phyloP scores from a whole-genome alignment of 768 basidiomycete genomes.

The Fibroporia radiculosa region DNA sequence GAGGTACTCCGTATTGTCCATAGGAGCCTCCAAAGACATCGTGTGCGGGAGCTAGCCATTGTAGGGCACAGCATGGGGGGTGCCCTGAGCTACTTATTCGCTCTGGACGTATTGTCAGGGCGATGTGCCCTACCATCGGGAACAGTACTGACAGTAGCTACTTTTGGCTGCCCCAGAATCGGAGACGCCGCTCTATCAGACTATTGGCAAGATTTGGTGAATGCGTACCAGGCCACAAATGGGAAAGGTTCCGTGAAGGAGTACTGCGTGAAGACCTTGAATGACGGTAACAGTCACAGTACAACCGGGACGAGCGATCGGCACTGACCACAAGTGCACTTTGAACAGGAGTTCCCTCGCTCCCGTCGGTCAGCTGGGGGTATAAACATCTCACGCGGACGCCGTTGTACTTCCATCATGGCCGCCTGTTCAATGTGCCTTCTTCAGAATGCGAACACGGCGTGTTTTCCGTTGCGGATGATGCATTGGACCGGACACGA shows the following conservation, averaged over 20 bases:
- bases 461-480: slow-evolving; percentile 28
- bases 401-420: slow-evolving; percentile 43
- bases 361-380: slow-evolving; percentile 46
- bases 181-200: slow-evolving; percentile 36
- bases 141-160: slow-evolving; percentile 32
- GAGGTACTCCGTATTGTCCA: slow-evolving; percentile 29
- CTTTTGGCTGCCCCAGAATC: slow-evolving; percentile 45
- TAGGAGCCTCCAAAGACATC: slow-evolving; percentile 29
- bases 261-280: slow-evolving; percentile 45
- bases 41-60: slow-evolving; percentile 34
- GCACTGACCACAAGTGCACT: not conserved
- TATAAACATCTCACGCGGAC: slow-evolving; percentile 42
- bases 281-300: slow-evolving; percentile 39
- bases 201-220: slow-evolving; percentile 34
- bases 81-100: slow-evolving; percentile 42
- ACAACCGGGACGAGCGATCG: not conserved
- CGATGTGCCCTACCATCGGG: slow-evolving; percentile 21
- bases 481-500: slow-evolving; percentile 8
- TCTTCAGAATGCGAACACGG: slow-evolving; percentile 37
- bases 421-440: slow-evolving; percentile 41
- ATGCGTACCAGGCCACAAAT: slow-evolving; percentile 24
- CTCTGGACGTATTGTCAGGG: slow-evolving; percentile 36
- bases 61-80: slow-evolving; percentile 57
- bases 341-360: slow-evolving; percentile 42
- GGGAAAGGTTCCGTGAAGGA: slow-evolving; percentile 34